Percentiles rank a stretch among this genome's conserved stretches.
These are phyloP conservation scores for Ceratocystis albifundus DNA, from an alignment of 2,329 filamentous ascomycete genomes.

Conservation along the genomic window DNA sequence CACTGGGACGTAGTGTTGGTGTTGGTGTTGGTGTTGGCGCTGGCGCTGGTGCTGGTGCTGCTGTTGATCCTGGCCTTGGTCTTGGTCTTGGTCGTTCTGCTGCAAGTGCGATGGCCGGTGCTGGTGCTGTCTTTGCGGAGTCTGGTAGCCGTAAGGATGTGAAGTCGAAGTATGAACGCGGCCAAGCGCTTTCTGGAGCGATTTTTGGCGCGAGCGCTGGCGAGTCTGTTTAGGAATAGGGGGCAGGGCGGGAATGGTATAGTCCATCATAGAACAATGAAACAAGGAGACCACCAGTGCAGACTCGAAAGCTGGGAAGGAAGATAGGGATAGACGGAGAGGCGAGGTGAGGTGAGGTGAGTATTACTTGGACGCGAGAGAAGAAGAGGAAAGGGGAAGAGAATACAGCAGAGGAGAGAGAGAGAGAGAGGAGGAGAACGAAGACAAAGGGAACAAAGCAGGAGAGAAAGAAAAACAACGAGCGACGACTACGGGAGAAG, in stretches of 20 bases:
- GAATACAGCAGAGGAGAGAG: neutral
- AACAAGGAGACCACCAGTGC: slow-evolving; percentile 8
- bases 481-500: neutral
- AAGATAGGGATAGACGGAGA: neutral
- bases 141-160: slow-evolving; percentile 5
- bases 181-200: slow-evolving; percentile 21
- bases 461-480: neutral
- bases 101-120: neutral
- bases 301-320: slow-evolving; percentile 4
- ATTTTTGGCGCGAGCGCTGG: slow-evolving; percentile 24
- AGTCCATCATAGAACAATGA: slow-evolving; percentile 22
- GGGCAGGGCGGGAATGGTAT: slow-evolving; percentile 21
- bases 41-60: neutral
- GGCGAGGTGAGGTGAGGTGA: too few species aligned
- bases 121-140: neutral
- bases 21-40: neutral
- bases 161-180: slow-evolving; percentile 17
- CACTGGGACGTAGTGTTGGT: neutral
- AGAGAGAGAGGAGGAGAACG: neutral
- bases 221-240: slow-evolving; percentile 24
- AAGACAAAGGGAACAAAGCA: too few species aligned
- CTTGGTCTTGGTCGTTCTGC: neutral
- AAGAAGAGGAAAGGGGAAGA: slow-evolving; percentile 7
- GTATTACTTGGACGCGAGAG: neutral
- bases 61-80: too few species aligned